Percentiles rank a stretch among this genome's conserved stretches.
phyloP scores from a whole-genome alignment of 805 yeast species.

The Kazachstania viticola region DNA sequence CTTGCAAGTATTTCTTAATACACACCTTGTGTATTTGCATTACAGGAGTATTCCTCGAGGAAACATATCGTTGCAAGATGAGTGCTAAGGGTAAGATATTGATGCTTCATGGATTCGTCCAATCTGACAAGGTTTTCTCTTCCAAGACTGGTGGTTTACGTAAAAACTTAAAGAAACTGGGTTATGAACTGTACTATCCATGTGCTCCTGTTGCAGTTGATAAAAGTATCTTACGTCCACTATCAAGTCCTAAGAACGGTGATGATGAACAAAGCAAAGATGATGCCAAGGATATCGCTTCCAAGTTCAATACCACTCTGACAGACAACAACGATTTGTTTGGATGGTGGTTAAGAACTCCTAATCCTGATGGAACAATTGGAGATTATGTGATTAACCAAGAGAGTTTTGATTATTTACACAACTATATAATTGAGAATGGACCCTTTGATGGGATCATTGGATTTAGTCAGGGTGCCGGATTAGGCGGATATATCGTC shows the following conservation, averaged over 20 bases:
- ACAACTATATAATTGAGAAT: conserved; percentile 38
- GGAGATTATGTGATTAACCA: conserved; percentile 17
- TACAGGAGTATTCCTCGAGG: too few species aligned
- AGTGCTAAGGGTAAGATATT: conserved; percentile 38
- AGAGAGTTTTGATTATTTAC: conserved; percentile 31
- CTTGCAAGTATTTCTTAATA: too few species aligned
- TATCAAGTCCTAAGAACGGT: background rate
- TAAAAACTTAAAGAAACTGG: conserved; percentile 46
- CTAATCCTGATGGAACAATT: conserved; percentile 20
- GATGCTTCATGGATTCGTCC: conserved; percentile 85
- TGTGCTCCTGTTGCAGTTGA: conserved; percentile 46
- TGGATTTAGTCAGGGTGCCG: conserved; percentile 94
- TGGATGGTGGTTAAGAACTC: conserved; percentile 58
- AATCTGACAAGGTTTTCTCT: conserved; percentile 67
- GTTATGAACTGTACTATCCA: conserved; percentile 60
- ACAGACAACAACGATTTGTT: conserved; percentile 16
- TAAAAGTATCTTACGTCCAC: conserved; percentile 4
- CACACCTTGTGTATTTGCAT: too few species aligned
- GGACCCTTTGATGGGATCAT: conserved; percentile 76
- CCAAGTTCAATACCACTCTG: conserved; percentile 23
- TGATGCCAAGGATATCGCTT: conserved; percentile 26
- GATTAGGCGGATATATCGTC: conserved; percentile 53
- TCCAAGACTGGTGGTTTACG: conserved; percentile 81
- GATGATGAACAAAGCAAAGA: conserved; percentile 31
- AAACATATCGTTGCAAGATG: too few species aligned